phyloP scores from a whole-genome alignment of 306 rosid genomes.

The Begonia fuchsioides region DNA sequence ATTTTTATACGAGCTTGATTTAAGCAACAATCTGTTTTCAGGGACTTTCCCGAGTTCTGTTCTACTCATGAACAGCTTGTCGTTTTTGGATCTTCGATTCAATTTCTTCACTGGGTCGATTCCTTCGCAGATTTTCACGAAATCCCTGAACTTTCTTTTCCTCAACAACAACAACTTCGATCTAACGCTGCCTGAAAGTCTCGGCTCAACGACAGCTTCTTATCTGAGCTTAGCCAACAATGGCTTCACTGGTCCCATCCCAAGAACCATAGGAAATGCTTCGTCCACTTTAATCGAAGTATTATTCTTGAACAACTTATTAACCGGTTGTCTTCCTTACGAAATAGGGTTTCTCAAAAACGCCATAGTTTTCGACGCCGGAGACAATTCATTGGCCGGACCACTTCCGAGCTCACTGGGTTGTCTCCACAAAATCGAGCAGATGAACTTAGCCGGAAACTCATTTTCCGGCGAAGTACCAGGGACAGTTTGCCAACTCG shows the following conservation, averaged over 20 bases:
- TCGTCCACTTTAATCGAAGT: conserved; percentile 18
- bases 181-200: conserved; percentile 11
- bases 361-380: conserved; percentile 25
- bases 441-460: conserved; percentile 30
- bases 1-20: conserved; percentile 29
- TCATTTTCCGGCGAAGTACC: conserved; percentile 25
- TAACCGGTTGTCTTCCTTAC: conserved; percentile 32
- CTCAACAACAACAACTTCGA: conserved; percentile 28
- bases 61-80: conserved; percentile 8
- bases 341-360: conserved; percentile 24
- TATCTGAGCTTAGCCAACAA: conserved; percentile 37
- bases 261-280: conserved; percentile 24
- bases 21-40: conserved; percentile 28
- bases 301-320: conserved; percentile 18
- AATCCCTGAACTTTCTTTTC: conserved; percentile 20
- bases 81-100: conserved; percentile 27
- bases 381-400: conserved; percentile 25
- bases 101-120: conserved; percentile 25
- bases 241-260: conserved; percentile 31
- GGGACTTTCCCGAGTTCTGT: conserved; percentile 22
- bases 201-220: conserved; percentile 18
- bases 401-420: conserved; percentile 28
- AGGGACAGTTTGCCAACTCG: conserved; percentile 19
- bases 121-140: conserved; percentile 15
- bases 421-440: conserved; percentile 24